Evolutionary conservation across 768 basidiomycete species (phyloP).

Genomic region (Solioccasus polychromus): DNA sequence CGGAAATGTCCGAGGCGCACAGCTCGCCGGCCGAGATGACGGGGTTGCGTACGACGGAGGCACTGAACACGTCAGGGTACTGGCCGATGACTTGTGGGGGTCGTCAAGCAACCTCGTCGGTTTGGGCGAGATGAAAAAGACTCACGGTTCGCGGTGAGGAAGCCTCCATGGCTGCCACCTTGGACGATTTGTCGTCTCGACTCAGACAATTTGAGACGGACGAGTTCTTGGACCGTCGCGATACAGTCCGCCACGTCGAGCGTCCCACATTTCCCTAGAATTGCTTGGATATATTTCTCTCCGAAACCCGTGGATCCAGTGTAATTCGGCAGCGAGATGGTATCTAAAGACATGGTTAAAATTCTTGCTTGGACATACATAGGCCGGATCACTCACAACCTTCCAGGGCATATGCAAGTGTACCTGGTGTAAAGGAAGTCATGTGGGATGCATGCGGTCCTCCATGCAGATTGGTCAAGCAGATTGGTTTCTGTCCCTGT

Average conservation of each 20-base stretch:
- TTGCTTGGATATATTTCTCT: slow-evolving; percentile 50
- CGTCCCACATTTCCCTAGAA: slow-evolving; percentile 58
- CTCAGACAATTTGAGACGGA: slow-evolving; percentile 47
- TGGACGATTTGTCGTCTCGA: slow-evolving; percentile 51
- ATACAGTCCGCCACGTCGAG: slow-evolving; percentile 68
- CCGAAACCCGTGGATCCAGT: slow-evolving; percentile 68
- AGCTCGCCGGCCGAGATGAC: slow-evolving; percentile 62
- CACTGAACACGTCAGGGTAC: slow-evolving; percentile 58
- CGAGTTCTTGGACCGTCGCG: slow-evolving; percentile 48
- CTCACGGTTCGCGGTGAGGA: slow-evolving; percentile 57
- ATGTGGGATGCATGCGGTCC: slow-evolving; percentile 55
- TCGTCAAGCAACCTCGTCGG: neutral
- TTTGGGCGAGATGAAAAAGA: slow-evolving; percentile 1
- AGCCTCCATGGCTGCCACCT: slow-evolving; percentile 75
- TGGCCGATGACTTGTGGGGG: slow-evolving; percentile 53
- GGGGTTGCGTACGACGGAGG: slow-evolving; percentile 64
- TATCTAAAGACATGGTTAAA: slow-evolving; percentile 37
- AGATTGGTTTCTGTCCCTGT: slow-evolving; percentile 35
- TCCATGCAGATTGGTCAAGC: slow-evolving; percentile 56
- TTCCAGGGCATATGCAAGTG: slow-evolving; percentile 49
- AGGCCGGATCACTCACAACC: slow-evolving; percentile 47
- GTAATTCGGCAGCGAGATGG: slow-evolving; percentile 61
- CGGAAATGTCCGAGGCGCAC: slow-evolving; percentile 60
- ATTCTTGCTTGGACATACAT: neutral
- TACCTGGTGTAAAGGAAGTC: slow-evolving; percentile 45